These are phyloP conservation scores for Cladophialophora yegresii DNA, from an alignment of 2,329 filamentous ascomycete genomes.

Conservation along the genomic window DNA sequence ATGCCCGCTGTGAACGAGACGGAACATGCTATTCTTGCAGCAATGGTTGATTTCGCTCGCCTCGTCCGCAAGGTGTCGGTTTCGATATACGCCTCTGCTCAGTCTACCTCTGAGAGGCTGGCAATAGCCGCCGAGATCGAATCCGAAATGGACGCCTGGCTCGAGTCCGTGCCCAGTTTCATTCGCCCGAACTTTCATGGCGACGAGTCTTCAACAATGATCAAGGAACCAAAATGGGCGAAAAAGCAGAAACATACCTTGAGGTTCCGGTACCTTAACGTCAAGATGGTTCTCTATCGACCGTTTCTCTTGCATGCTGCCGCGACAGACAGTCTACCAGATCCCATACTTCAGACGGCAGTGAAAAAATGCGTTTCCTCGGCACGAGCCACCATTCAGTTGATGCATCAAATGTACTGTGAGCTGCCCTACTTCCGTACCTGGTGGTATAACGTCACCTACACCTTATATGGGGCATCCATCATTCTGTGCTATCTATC, in stretches of 20 bases:
- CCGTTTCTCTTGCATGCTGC: conserved; percentile 43
- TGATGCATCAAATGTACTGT: conserved; percentile 46
- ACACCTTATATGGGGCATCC: conserved; percentile 46
- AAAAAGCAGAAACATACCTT: conserved; percentile 44
- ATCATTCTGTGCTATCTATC: conserved; percentile 45
- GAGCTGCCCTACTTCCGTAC: conserved; percentile 47
- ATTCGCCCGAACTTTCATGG: conserved; percentile 40
- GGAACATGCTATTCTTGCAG: conserved; percentile 43
- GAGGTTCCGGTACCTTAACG: conserved; percentile 46
- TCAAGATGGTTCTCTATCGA: conserved; percentile 47
- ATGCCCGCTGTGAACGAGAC: conserved; percentile 43
- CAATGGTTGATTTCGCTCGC: background rate
- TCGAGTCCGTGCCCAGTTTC: conserved; percentile 41
- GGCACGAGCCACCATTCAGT: conserved; percentile 45
- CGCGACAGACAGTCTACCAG: conserved; percentile 38
- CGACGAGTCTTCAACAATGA: conserved; percentile 34
- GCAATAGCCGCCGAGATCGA: conserved; percentile 44
- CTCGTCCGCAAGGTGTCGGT: background rate
- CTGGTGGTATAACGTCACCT: conserved; percentile 47
- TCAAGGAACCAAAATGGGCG: conserved; percentile 45
- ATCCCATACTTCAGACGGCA: conserved; percentile 39
- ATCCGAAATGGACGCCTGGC: conserved; percentile 43
- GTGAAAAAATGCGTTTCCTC: conserved; percentile 46
- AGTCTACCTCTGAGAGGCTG: conserved; percentile 41
- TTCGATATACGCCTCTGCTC: background rate